phyloP scores from a whole-genome alignment of 164 flowering plant genomes.

The Magnolia sinica region DNA sequence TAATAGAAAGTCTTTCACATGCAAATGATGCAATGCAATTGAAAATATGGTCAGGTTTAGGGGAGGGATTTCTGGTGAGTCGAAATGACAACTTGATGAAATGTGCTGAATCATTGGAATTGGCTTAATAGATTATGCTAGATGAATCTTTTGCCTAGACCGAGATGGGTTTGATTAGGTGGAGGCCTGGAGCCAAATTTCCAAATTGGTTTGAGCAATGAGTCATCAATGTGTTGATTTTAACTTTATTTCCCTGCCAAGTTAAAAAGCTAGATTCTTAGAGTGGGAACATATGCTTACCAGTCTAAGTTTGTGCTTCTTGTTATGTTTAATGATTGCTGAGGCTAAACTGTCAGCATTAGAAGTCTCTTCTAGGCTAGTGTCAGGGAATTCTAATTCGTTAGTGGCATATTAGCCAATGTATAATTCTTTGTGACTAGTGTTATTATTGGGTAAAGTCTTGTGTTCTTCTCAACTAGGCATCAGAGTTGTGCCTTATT shows the following conservation, averaged over 20 bases:
- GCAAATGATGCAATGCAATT: neutral
- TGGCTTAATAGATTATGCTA: no score
- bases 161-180: neutral
- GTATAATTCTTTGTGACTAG: no score
- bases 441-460: no score
- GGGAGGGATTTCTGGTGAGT: neutral
- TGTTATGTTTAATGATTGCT: neutral
- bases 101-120: no score
- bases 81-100: neutral
- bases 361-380: no score
- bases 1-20: neutral
- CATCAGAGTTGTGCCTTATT: no score
- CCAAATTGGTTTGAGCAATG: neutral
- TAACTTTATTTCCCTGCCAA: neutral
- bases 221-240: neutral
- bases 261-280: neutral
- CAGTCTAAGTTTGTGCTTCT: no score
- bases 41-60: neutral
- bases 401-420: no score
- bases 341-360: no score
- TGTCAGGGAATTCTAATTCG: no score
- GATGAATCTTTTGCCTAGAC: neutral
- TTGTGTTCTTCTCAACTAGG: no score
- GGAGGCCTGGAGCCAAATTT: neutral
- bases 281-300: neutral